Percentiles rank a stretch among this genome's conserved stretches.
Conservation (phyloP, 495 filamentous ascomycete genomes). For the Aspergillus saccharolyticus region DNA sequence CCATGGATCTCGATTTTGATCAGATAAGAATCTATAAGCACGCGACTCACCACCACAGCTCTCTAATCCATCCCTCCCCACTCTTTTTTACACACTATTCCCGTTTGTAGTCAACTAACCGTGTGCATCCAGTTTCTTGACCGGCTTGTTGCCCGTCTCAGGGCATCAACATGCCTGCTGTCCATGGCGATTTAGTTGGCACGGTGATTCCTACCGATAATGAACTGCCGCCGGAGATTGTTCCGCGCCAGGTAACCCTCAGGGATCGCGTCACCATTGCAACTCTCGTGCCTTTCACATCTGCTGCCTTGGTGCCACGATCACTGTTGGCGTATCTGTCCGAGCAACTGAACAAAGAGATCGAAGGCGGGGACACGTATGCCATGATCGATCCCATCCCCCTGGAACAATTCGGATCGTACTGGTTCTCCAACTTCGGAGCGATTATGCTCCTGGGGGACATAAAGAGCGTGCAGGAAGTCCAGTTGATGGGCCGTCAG, state of each 20-base stretch:
- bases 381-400: slow-evolving; percentile 81
- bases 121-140: slow-evolving; percentile 38
- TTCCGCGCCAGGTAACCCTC: slow-evolving; percentile 79
- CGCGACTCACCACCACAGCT: background rate
- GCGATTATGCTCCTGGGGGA: slow-evolving; percentile 90
- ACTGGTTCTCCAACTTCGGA: slow-evolving; percentile 95
- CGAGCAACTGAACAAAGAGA: slow-evolving; percentile 87
- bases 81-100: slow-evolving; percentile 6
- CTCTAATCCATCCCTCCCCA: background rate
- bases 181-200: slow-evolving; percentile 70
- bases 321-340: slow-evolving; percentile 74
- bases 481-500: slow-evolving; percentile 46
- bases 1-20: background rate
- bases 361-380: slow-evolving; percentile 94
- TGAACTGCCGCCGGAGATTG: slow-evolving; percentile 63
- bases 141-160: slow-evolving; percentile 20
- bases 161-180: slow-evolving; percentile 67
- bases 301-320: slow-evolving; percentile 65
- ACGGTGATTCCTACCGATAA: slow-evolving; percentile 42
- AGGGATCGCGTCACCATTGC: slow-evolving; percentile 86
- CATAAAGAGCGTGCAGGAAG: slow-evolving; percentile 60
- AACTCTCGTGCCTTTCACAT: slow-evolving; percentile 82
- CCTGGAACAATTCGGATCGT: slow-evolving; percentile 69
- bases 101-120: slow-evolving; percentile 27
- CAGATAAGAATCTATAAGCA: slow-evolving; percentile 2